These are phyloP conservation scores for Epichloe uncinata DNA, from an alignment of 2,329 filamentous ascomycete genomes.

Conservation along the genomic window DNA sequence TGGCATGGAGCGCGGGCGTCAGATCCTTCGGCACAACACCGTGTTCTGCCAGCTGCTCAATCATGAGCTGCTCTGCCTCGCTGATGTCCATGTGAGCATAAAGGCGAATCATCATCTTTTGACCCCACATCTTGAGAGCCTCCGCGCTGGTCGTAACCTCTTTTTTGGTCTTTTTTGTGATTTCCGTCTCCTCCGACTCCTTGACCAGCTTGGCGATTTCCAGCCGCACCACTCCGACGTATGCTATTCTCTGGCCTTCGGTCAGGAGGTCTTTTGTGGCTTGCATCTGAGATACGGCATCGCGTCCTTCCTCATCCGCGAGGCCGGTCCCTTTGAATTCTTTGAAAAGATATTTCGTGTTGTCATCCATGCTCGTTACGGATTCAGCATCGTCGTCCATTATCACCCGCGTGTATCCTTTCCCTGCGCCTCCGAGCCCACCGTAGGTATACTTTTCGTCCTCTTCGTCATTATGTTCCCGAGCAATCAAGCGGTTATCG, in stretches of 20 bases:
- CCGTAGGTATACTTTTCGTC: constrained; percentile 55
- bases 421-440: constrained; percentile 76
- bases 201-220: constrained; percentile 67
- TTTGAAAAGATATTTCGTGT: constrained; percentile 91
- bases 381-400: constrained; percentile 91
- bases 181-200: constrained; percentile 48
- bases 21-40: constrained; percentile 77
- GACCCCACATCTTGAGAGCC: constrained; percentile 85
- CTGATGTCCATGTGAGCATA: constrained; percentile 97
- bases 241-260: constrained; percentile 89
- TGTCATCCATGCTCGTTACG: constrained; percentile 91
- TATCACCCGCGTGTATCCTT: constrained; percentile 89
- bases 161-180: constrained; percentile 58
- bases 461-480: constrained; percentile 61
- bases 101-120: constrained; percentile 89
- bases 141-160: constrained; percentile 56
- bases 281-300: constrained; percentile 81
- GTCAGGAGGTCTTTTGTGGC: constrained; percentile 92
- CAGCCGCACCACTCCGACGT: constrained; percentile 79
- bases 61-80: constrained; percentile 89
- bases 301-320: constrained; percentile 59
- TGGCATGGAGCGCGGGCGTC: constrained; percentile 77
- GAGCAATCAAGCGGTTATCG: constrained; percentile 74
- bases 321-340: constrained; percentile 45
- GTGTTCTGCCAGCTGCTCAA: constrained; percentile 89